Base-by-base conservation (phyloP, 163 green algal species). In the Chloroidium sp. region DNA sequence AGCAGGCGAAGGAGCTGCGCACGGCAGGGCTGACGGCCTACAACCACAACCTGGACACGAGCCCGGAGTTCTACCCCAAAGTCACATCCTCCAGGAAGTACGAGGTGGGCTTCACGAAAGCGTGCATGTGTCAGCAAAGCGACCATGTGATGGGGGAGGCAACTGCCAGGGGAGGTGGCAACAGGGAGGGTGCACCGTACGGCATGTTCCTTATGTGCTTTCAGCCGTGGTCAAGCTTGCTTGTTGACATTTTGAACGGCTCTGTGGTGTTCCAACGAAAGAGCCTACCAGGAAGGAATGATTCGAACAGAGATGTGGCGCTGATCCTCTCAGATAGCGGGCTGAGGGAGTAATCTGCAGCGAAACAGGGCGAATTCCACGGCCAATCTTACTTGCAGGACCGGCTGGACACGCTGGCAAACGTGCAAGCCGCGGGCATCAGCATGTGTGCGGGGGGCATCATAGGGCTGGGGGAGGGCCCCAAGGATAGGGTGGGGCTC, bases 31-130 rank as follows among this genome's bases (percentile, higher is more conserved):
- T 99, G 10, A 99, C 95, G 2, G 97, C 97, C 4, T 99, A 99
- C 93, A 99, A 99, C 90, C 97, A 99, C 92, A 99, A 99, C 90
- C 90, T 99, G 78, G 97, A 99, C 92, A 99, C 97, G 67, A 83
- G 81, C 79, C 93, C 92, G 57, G 96, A 99, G 89, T 97, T 94
- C 88, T 99, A 99, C 88, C 82, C 78, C 62, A 94, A 97, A 84
- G 90, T 99, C 79, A 98, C 96, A 59, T 94, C 90, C 76, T 97
- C 90, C 3, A 90, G 97, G 72, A 97, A 95, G 69, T 99, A 98
- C 80, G 92, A 96, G 84, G 90, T 95, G 75, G 4, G 72, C 36
- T 36, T 36, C 36, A 36, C 36, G 36, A 36, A 36, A 36, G 36
- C 1, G 12, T 74, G 68, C 0, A 3, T 74, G 68, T 1, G 1